Base-by-base conservation (phyloP, 2,329 filamentous ascomycete genomes). In the Ilyonectria sp. region DNA sequence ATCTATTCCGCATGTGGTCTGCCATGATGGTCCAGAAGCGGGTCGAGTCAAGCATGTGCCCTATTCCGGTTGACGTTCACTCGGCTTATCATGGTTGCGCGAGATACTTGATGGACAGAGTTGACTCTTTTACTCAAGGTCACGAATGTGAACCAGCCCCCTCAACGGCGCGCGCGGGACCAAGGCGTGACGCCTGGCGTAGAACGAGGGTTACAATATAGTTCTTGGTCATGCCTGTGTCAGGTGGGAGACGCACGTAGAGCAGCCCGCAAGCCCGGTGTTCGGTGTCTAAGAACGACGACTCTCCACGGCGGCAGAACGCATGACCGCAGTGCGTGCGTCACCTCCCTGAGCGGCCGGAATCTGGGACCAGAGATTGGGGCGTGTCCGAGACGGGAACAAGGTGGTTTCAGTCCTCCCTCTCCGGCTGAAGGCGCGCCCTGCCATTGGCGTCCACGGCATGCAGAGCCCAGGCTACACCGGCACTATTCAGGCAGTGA, bases 401-500 rank as follows among this genome's bases (percentile, higher is more conserved):
- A 15, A 15, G 13, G 31, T 60, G 56, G 62, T 50, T 65, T 60
- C 62, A 60, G 21, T 49, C 50, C 19, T 17, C 56, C 40, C 47
- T 46, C 26, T 52, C n/a, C 21, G 33, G 26, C 50, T 56, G 63
- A 62, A 64, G 57, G 67, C 66, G 19, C 26, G 61, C 53, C 37
- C 61, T 65, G 66, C 60, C 54, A 75, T 73, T 75, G 65, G 71
- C 60, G 53, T 61, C 58, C 26, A 21, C 26, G 33, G 55, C 33
- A 73, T 65, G 69, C 71, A 74, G 23, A 29, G 21, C 17, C 64
- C 60, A 76, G 74, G 74, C 74, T 74, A 35, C 72, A 71, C 64
- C 57, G 67, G 47, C 60, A 35, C 68, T 67, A 71, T 57, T 52
- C 63, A 75, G 71, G 71, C 72, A 74, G 72, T 70, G 73, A 67